Evolutionary conservation across 306 rosid genomes (phyloP).

Genomic region (Quercus rubra): DNA sequence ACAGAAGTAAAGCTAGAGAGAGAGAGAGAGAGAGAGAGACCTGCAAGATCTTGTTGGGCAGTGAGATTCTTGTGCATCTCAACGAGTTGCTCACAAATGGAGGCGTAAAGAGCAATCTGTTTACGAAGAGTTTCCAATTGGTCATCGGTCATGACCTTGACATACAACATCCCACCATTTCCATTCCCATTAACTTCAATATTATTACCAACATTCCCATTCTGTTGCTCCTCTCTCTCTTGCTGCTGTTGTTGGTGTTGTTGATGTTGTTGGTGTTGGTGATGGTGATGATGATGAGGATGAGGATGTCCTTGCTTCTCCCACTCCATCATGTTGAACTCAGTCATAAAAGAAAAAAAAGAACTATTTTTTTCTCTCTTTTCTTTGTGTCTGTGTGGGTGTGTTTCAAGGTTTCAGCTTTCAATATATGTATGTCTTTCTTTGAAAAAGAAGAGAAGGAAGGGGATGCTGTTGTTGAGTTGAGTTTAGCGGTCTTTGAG

Average conservation of each 20-base stretch:
- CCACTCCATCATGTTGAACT: slow-evolving; percentile 51
- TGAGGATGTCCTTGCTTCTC: slow-evolving; percentile 33
- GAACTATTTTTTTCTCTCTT: neutral
- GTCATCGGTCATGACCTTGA: slow-evolving; percentile 95
- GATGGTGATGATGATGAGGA: neutral
- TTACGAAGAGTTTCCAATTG: slow-evolving; percentile 87
- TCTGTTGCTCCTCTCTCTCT: slow-evolving; percentile 28
- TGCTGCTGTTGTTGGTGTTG: slow-evolving; percentile 26
- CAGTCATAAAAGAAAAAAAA: neutral
- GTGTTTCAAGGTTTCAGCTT: no score
- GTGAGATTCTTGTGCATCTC: slow-evolving; percentile 79
- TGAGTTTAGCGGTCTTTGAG: neutral
- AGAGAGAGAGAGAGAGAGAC: slow-evolving; percentile 24
- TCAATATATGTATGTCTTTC: no score
- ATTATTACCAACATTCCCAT: slow-evolving; percentile 15
- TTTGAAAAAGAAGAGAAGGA: neutral
- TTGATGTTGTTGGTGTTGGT: neutral
- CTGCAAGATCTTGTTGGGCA: slow-evolving; percentile 83
- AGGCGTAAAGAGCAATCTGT: slow-evolving; percentile 75
- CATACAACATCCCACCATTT: slow-evolving; percentile 48
- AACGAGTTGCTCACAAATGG: slow-evolving; percentile 81
- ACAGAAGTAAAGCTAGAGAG: neutral
- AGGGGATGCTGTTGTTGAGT: neutral
- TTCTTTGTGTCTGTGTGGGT: neutral
- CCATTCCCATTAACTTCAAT: slow-evolving; percentile 17